These are phyloP conservation scores for Kluyveromyces aestuarii DNA, from an alignment of 805 yeast species.

Conservation along the genomic window DNA sequence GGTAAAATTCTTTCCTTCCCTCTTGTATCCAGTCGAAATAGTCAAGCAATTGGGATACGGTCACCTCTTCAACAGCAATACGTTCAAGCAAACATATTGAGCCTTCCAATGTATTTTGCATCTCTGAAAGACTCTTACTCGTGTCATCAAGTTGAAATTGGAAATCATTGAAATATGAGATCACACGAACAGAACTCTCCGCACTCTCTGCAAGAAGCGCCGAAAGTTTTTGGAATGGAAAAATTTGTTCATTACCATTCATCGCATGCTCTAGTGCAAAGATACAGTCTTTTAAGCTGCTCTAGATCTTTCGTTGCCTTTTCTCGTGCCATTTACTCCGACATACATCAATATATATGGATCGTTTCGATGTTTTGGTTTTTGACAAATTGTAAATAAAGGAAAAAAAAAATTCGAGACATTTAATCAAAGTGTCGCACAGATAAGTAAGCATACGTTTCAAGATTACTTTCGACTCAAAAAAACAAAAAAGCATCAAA, in stretches of 20 bases:
- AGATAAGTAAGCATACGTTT: no score
- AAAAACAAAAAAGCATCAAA: no score
- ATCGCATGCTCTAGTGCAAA: background rate
- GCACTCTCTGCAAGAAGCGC: background rate
- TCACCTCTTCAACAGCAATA: background rate
- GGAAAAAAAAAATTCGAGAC: background rate
- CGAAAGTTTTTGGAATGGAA: background rate
- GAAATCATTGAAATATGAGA: background rate
- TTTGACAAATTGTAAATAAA: background rate
- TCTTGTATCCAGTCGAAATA: constrained; percentile 28
- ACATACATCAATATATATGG: no score
- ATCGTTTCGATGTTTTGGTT: background rate
- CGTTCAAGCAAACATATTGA: background rate
- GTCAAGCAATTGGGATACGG: background rate
- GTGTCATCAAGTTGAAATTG: background rate
- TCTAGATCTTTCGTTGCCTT: no score
- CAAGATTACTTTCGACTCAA: no score
- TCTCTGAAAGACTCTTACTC: background rate
- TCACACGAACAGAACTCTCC: background rate
- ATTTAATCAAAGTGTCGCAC: no score
- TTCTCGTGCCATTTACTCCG: no score
- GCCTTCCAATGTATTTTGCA: background rate
- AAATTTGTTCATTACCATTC: background rate
- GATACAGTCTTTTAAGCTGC: no score
- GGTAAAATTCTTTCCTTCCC: constrained; percentile 27